These are phyloP conservation scores for Dipodascopsis uninucleata DNA, from an alignment of 805 yeast genomes.

Conservation along the genomic window DNA sequence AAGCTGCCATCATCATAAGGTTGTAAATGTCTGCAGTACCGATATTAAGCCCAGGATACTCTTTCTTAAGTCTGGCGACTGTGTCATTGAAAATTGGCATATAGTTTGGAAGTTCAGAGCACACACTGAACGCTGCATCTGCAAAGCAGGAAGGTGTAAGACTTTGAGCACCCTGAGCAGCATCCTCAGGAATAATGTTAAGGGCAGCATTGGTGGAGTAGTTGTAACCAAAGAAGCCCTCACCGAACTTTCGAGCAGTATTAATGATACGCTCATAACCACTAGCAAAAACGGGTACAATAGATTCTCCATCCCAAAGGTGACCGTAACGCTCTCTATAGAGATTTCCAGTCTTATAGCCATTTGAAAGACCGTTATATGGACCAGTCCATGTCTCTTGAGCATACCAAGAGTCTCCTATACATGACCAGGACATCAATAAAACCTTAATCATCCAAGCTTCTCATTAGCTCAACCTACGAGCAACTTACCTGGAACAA, in stretches of 20 bases:
- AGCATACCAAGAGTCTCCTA: conserved; percentile 43
- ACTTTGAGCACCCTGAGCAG: conserved; percentile 53
- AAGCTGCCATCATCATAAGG: conserved; percentile 48
- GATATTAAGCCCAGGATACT: conserved; percentile 41
- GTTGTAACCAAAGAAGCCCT: conserved; percentile 54
- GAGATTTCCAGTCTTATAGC: conserved; percentile 47
- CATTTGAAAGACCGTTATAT: conserved; percentile 52
- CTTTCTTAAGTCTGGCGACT: conserved; percentile 34
- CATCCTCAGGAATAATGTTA: conserved; percentile 46
- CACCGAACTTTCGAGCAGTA: conserved; percentile 53
- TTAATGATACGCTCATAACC: conserved; percentile 54
- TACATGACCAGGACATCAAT: no score
- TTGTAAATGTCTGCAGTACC: conserved; percentile 41
- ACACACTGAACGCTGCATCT: conserved; percentile 35
- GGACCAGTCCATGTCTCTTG: conserved; percentile 51
- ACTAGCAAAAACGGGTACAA: conserved; percentile 52
- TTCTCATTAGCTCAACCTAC: no score
- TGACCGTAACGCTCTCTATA: conserved; percentile 49
- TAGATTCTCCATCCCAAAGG: conserved; percentile 40
- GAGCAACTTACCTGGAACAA: conserved; percentile 16
- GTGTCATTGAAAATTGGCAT: conserved; percentile 31
- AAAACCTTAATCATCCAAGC: background rate
- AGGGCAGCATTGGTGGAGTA: conserved; percentile 40
- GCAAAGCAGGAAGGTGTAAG: conserved; percentile 53
- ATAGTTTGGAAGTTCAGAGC: conserved; percentile 5